Base-by-base conservation (phyloP, 192 early-diverging fungal genomes). In the Rhizophagus sp. region DNA sequence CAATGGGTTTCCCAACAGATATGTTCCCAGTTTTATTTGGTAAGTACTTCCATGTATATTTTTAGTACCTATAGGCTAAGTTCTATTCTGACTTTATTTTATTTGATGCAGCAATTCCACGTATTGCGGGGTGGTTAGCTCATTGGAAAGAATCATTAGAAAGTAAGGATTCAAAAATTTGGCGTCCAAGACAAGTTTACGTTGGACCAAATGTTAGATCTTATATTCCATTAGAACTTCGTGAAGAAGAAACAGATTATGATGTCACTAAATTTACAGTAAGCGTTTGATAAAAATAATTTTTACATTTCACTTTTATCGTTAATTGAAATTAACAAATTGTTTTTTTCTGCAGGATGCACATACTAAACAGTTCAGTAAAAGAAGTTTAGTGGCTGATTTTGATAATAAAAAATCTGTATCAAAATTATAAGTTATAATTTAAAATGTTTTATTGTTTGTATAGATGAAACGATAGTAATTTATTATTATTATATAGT, bases 11-110 rank as follows among this genome's bases (percentile, higher is more conserved):
- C 82, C 92, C 92, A 33, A 88, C 88, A 75, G 92, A 93, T 75
- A 90, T 92, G 83, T 93, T 93, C 87, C 92, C 92, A 27, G 92
- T 93, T 1, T 85, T 92, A 33, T 90, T 92, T 83, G 87, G 87
- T 72, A 88, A 87, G 80, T 83, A 83, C 44, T 63, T 76, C 1
- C 10, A 30, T 25, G 17, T 22, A 75, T 13, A 24, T 7, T 52
- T 22, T 5, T n/a, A 73, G 10, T 36, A 71, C 0, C 25, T 2
- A 34, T 62, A 62, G 62, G 4, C 1, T 2, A 11, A 34, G 6
- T 8, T 15, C n/a, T 63, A 33, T 64, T 24, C 17, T 76, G 22
- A 36, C 15, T 62, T 25, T 62, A 30, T 63, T 80, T 34, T 50
- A 41, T 41, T 71, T 57, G 22, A 73, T 27, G 4, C 52, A 80